These are phyloP conservation scores for Stromatinia cepivora DNA, from an alignment of 2,329 filamentous ascomycete genomes.

Conservation along the genomic window DNA sequence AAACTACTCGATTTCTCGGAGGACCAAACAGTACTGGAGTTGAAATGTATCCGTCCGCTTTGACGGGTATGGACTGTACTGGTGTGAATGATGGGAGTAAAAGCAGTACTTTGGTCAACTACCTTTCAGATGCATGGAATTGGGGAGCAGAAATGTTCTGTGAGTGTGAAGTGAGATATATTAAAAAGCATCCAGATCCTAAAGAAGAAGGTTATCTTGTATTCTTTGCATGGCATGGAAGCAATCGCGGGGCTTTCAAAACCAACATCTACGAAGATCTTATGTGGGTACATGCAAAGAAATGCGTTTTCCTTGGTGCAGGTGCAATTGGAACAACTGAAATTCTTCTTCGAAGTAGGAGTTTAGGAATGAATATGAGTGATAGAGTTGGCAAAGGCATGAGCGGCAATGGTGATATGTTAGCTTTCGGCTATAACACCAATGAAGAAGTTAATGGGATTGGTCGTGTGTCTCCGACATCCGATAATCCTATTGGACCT, in stretches of 20 bases:
- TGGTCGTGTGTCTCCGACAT: conserved; percentile 51
- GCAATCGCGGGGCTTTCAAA: conserved; percentile 56
- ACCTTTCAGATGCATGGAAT: conserved; percentile 69
- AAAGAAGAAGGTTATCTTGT: conserved; percentile 58
- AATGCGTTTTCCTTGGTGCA: conserved; percentile 66
- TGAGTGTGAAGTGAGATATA: conserved; percentile 64
- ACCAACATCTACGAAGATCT: conserved; percentile 57
- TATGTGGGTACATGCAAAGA: conserved; percentile 66
- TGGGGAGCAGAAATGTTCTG: conserved; percentile 73
- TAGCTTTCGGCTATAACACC: conserved; percentile 65
- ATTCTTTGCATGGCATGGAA: conserved; percentile 64
- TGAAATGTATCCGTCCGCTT: conserved; percentile 58
- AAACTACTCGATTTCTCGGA: conserved; percentile 63
- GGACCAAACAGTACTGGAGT: conserved; percentile 65
- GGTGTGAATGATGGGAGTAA: conserved; percentile 69
- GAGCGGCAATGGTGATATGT: conserved; percentile 66
- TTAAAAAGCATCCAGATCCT: conserved; percentile 52
- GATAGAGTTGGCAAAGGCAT: conserved; percentile 58
- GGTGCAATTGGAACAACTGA: conserved; percentile 66
- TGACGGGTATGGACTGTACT: conserved; percentile 63
- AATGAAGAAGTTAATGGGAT: conserved; percentile 57
- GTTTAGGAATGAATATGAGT: conserved; percentile 59
- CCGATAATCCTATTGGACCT: conserved; percentile 57
- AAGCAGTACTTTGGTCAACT: conserved; percentile 65
- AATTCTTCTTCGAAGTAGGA: conserved; percentile 61